Base-by-base conservation (phyloP, 1,139 yeast genomes). In the Zygosaccharomyces sapae region DNA sequence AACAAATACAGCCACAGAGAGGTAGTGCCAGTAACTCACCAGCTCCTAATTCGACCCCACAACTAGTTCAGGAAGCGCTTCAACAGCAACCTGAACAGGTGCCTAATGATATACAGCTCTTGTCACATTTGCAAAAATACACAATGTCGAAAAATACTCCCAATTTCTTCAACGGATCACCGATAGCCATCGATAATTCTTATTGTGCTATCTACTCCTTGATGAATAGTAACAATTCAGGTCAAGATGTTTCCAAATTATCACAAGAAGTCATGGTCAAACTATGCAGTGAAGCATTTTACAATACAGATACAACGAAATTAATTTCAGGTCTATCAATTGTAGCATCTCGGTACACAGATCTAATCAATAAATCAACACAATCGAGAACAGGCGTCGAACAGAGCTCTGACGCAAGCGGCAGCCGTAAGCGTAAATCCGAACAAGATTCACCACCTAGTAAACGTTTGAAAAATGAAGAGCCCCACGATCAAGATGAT, bases 271-370 rank as follows among this genome's bases (percentile, higher is more conserved):
- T 84, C 3, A 77, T 88, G 47, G 75, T 58, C 76, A 29, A 76
- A 79, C 41, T 83, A 83, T 75, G 86, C 84, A 18, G 70, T 80
- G 48, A 77, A 80, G 36, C 89, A 85, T 2, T 73, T 84, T 57
- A 72, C 73, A 43, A 75, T 75, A 79, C 80, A 0, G 77, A 79
- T 45, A 70, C 75, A 0, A 71, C 71, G 7, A 76, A 74, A 51
- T 71, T 92, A 39, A 71, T 79, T n/a, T 79, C 80, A 51, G 94
- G 87, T 0, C 70, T 88, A 51, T 79, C 80, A 16, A 80, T 87
- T 43, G 78, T 87, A 3, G 72, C 80, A 33, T 78, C 83, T 10
- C 73, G 97, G 49, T 81, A 81, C 50, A 66, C 72, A 6, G 72
- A 67, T 46, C 58, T 74, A 24, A 64, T 66, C 47, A 65, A 65